Base-by-base conservation (phyloP, 2,329 filamentous ascomycete genomes). In the Colletotrichum musae region DNA sequence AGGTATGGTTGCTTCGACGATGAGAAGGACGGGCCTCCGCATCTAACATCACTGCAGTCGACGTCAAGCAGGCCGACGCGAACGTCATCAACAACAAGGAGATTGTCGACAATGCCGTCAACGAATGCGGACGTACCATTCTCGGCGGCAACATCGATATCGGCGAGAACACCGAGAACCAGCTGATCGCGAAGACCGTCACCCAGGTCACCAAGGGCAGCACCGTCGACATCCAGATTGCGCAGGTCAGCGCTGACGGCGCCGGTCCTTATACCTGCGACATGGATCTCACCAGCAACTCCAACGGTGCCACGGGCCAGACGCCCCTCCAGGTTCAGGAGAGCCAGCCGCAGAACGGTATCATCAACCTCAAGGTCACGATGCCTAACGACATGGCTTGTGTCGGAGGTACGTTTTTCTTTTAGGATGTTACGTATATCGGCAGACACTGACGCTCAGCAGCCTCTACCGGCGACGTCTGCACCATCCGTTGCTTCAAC, bases 11-110 rank as follows among this genome's bases (percentile, higher is more conserved):
- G 32, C 32, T 36, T 36, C 18, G 28, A 54, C 12, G 60, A 5
- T 5, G 16, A 1, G 45, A 78, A 77, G 57, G 83, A 89, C 72
- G 6, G 12, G 26, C 51, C 10, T 10, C 7, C 32, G 32, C 1
- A 36, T 36, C 88, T 32, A 81, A 82, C 65, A 88, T 89, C 80
- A 87, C 21, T 6, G 1, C 51, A 85, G 84, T 91, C 70, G 83
- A 88, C 89, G 12, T 88, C 16, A 92, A 90, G 81, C 89, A 92
- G 74, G 86, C 88, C 70, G 90, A 92, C 65, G 83, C 88, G 6
- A 91, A 88, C 62, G 85, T 91, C 75, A 92, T 92, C 78, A 84
- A 85, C 61, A 86, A 89, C 66, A 85, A 84, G 13, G 83, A 89
- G 79, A 85, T 88, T 71, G 67, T 71, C 5, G 78, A 81, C 57